These are phyloP conservation scores for Globisporangium canariense DNA, from an alignment of 352 stramenopile species.

Conservation along the genomic window DNA sequence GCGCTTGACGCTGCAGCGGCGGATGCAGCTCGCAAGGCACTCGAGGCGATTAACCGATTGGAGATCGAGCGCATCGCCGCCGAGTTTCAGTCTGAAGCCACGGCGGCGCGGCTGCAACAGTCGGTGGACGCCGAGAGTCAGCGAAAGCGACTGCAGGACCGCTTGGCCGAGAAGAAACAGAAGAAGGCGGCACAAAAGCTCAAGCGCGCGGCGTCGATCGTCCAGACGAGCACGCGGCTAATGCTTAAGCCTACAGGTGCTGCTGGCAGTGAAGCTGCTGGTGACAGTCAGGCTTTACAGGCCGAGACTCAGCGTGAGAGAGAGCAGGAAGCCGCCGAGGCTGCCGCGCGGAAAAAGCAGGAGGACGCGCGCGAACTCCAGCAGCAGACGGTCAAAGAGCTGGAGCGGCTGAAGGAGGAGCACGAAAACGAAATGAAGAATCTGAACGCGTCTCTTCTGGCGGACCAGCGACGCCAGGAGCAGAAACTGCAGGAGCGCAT, in stretches of 20 bases:
- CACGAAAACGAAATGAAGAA: slow-evolving; percentile 53
- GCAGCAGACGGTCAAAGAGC: slow-evolving; percentile 47
- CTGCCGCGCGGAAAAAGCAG: slow-evolving; percentile 28
- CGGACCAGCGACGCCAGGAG: slow-evolving; percentile 62
- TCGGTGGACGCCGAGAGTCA: slow-evolving; percentile 12
- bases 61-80: slow-evolving; percentile 29
- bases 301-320: slow-evolving; percentile 35
- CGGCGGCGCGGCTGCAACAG: slow-evolving; percentile 4
- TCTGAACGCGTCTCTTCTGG: slow-evolving; percentile 40
- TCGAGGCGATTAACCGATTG: slow-evolving; percentile 24
- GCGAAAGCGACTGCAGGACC: slow-evolving; percentile 22
- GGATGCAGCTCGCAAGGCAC: slow-evolving; percentile 25
- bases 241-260: neutral
- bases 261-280: neutral
- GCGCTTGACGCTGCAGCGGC: slow-evolving; percentile 22
- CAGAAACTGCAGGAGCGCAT: slow-evolving; percentile 67
- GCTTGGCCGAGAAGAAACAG: slow-evolving; percentile 31
- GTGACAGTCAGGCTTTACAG: slow-evolving; percentile 14
- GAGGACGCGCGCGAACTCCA: slow-evolving; percentile 36
- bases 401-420: slow-evolving; percentile 48
- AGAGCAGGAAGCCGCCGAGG: slow-evolving; percentile 31
- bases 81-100: slow-evolving; percentile 21
- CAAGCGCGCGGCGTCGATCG: slow-evolving; percentile 29
- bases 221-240: slow-evolving; percentile 40
- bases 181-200: slow-evolving; percentile 27